These are phyloP conservation scores for Acacia acuminata DNA, from an alignment of 306 rosid genomes.

Conservation along the genomic window DNA sequence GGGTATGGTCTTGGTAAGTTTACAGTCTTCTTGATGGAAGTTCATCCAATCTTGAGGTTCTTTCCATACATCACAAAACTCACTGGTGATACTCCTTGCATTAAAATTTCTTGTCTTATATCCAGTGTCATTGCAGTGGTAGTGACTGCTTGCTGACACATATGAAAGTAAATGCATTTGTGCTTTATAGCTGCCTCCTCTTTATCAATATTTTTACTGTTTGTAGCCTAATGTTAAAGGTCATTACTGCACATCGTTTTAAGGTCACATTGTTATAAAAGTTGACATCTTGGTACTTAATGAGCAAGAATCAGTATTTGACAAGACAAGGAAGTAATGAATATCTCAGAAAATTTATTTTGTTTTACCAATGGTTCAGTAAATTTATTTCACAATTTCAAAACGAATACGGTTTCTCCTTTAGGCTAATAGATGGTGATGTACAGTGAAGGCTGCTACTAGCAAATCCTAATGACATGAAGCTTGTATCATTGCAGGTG, in stretches of 20 bases:
- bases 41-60: neutral
- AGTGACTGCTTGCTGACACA: neutral
- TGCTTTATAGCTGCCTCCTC: neutral
- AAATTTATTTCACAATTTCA: neutral
- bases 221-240: neutral
- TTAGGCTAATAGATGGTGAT: neutral
- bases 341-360: neutral
- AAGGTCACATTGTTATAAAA: neutral
- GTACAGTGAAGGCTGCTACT: neutral
- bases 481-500: slow-evolving; percentile 49
- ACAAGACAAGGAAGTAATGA: neutral
- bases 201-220: neutral
- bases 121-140: neutral
- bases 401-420: neutral
- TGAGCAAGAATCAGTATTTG: neutral
- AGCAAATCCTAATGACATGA: slow-evolving; percentile 10
- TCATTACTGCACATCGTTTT: neutral
- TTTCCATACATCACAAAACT: neutral
- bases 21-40: slow-evolving; percentile 16
- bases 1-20: slow-evolving; percentile 96
- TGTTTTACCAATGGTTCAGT: neutral
- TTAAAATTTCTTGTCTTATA: neutral
- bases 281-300: neutral
- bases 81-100: neutral
- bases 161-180: neutral